Conservation (phyloP, 768 basidiomycete species). For the Hygrocybe punicea region DNA sequence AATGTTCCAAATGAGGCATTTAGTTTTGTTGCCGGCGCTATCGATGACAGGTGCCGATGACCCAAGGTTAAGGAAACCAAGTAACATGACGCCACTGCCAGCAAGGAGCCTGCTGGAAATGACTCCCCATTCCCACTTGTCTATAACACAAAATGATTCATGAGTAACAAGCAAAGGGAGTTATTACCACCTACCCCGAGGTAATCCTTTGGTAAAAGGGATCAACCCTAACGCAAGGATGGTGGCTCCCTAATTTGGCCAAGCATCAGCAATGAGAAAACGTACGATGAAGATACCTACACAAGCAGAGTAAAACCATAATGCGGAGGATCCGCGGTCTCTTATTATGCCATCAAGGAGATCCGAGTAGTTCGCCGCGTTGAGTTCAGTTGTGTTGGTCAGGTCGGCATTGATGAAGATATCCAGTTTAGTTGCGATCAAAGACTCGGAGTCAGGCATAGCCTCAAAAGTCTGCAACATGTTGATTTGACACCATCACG, state of each 20-base stretch:
- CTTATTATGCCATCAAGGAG: background rate
- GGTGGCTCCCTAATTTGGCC: background rate
- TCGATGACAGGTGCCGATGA: background rate
- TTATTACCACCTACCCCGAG: background rate
- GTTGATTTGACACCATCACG: no score
- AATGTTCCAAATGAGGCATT: background rate
- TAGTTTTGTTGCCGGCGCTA: background rate
- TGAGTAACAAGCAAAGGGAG: background rate
- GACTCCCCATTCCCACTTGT: conserved; percentile 4
- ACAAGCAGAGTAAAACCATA: background rate
- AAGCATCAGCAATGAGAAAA: background rate
- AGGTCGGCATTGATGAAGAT: background rate
- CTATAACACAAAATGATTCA: background rate
- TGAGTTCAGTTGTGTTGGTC: background rate
- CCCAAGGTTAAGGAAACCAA: background rate
- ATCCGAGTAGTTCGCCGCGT: background rate
- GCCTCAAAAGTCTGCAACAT: background rate
- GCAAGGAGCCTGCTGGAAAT: background rate
- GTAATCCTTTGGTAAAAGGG: conserved; percentile 1
- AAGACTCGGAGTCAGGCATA: background rate
- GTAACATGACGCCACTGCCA: background rate
- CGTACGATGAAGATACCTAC: background rate
- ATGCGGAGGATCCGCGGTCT: background rate
- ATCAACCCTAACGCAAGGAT: background rate
- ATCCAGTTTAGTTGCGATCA: background rate